A percentile compares a stretch with the other conserved stretches of the same genome.
phyloP scores from a whole-genome alignment of 2,329 filamentous ascomycete genomes.

The Chalara sp. region DNA sequence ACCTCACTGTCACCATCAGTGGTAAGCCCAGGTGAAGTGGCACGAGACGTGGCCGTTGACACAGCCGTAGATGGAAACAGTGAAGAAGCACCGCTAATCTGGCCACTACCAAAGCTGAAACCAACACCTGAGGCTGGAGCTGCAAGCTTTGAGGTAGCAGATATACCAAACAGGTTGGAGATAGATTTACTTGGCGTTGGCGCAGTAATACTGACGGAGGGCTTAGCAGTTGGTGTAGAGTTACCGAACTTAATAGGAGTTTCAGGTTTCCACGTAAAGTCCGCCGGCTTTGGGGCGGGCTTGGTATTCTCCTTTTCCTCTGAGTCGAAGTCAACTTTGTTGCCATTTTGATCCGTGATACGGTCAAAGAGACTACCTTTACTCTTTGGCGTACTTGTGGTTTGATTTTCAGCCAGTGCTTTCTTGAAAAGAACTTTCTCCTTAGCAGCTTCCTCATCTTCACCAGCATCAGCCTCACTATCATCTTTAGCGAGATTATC shows the following conservation, averaged over 20 bases:
- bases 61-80: conserved; percentile 22
- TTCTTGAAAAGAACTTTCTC: conserved; percentile 27
- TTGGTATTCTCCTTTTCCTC: conserved; percentile 28
- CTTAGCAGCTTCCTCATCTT: conserved; percentile 34
- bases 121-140: conserved; percentile 14
- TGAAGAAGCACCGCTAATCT: conserved; percentile 18
- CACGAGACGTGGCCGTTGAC: conserved; percentile 25
- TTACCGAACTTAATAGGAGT: conserved; percentile 39
- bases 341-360: conserved; percentile 42
- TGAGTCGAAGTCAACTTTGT: conserved; percentile 36
- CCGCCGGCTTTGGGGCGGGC: conserved; percentile 21
- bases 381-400: conserved; percentile 29
- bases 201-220: conserved; percentile 14
- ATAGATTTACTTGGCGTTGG: conserved; percentile 13
- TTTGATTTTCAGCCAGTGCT: conserved; percentile 27
- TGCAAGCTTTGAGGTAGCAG: conserved; percentile 5
- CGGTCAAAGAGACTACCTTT: conserved; percentile 46
- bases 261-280: conserved; percentile 43
- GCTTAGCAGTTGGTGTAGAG: conserved; percentile 14
- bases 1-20: conserved; percentile 24
- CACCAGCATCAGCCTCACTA: conserved; percentile 36
- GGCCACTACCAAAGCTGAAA: conserved; percentile 20
- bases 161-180: conserved; percentile 15
- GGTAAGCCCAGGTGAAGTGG: conserved; percentile 23
- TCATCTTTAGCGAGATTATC: conserved; percentile 36